Evolutionary conservation across 345 rosid genomes (phyloP).

Genomic region (Chamaenerion angustifolium): DNA sequence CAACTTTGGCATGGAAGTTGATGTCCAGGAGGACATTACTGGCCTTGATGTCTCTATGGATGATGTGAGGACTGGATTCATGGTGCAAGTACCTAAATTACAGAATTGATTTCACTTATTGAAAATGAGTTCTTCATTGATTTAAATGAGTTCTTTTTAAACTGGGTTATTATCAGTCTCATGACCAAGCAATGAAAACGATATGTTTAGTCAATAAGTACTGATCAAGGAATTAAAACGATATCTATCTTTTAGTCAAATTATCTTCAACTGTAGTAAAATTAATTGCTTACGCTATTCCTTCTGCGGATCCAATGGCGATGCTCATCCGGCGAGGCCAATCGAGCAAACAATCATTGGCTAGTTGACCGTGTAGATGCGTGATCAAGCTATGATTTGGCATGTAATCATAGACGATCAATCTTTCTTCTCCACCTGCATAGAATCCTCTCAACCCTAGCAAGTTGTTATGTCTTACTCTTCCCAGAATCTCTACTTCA

Average conservation of each 20-base stretch:
- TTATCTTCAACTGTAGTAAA: too few species aligned
- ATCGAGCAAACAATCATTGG: slow-evolving; percentile 39
- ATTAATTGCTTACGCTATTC: slow-evolving; percentile 35
- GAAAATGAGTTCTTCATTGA: too few species aligned
- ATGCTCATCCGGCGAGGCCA: slow-evolving; percentile 44
- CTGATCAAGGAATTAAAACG: too few species aligned
- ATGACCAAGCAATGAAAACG: too few species aligned
- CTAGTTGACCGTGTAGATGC: slow-evolving; percentile 57
- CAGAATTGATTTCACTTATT: too few species aligned
- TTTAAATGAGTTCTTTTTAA: too few species aligned
- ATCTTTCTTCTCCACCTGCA: slow-evolving; percentile 50
- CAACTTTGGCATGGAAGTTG: slow-evolving; percentile 47
- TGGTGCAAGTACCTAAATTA: slow-evolving; percentile 47
- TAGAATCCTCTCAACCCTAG: slow-evolving; percentile 53
- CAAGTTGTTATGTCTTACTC: slow-evolving; percentile 54
- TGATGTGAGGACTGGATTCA: slow-evolving; percentile 53
- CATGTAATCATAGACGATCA: slow-evolving; percentile 64
- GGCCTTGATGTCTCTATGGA: slow-evolving; percentile 59
- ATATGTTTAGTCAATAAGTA: too few species aligned
- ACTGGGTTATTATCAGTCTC: too few species aligned
- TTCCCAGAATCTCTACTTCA: slow-evolving; percentile 64
- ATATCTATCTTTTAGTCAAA: too few species aligned
- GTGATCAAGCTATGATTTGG: slow-evolving; percentile 51
- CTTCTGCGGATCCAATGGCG: slow-evolving; percentile 51
- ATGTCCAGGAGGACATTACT: slow-evolving; percentile 47